Evolutionary conservation across 805 yeast genomes (phyloP).

Genomic region (Lachancea meyersii): DNA sequence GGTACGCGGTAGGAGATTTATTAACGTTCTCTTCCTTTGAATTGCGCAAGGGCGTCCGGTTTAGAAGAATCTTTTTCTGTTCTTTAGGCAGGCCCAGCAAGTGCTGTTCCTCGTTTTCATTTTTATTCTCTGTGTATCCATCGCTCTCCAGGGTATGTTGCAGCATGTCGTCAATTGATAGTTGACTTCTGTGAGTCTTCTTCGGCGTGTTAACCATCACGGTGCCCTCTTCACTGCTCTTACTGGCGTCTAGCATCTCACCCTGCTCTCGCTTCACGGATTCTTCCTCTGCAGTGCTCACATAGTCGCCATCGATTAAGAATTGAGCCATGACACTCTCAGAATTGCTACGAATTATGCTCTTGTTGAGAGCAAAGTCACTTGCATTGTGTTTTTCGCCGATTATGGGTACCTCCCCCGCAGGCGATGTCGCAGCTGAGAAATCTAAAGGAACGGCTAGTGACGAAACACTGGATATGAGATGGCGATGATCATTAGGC

Average conservation of each 20-base stretch:
- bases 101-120: not conserved
- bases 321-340: slow-evolving; percentile 24
- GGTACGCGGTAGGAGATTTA: slow-evolving; percentile 18
- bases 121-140: slow-evolving; percentile 1
- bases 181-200: slow-evolving; percentile 6
- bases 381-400: not conserved
- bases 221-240: not conserved
- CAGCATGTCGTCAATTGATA: slow-evolving; percentile 20
- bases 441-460: slow-evolving; percentile 12
- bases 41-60: slow-evolving; percentile 24
- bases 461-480: slow-evolving; percentile 4
- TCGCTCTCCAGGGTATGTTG: slow-evolving; percentile 21
- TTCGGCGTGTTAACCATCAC: not conserved
- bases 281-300: slow-evolving; percentile 7
- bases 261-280: not conserved
- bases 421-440: slow-evolving; percentile 6
- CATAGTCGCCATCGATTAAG: slow-evolving; percentile 15
- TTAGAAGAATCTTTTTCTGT: slow-evolving; percentile 10
- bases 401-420: slow-evolving; percentile 1
- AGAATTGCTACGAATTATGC: slow-evolving; percentile 10
- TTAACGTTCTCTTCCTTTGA: slow-evolving; percentile 11
- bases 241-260: not conserved
- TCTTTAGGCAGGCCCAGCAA: slow-evolving; percentile 1
- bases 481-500: slow-evolving; percentile 1
- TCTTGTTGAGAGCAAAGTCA: slow-evolving; percentile 1